Conservation (phyloP, 257 asterid species). For the Nicotiana noctiflora region DNA sequence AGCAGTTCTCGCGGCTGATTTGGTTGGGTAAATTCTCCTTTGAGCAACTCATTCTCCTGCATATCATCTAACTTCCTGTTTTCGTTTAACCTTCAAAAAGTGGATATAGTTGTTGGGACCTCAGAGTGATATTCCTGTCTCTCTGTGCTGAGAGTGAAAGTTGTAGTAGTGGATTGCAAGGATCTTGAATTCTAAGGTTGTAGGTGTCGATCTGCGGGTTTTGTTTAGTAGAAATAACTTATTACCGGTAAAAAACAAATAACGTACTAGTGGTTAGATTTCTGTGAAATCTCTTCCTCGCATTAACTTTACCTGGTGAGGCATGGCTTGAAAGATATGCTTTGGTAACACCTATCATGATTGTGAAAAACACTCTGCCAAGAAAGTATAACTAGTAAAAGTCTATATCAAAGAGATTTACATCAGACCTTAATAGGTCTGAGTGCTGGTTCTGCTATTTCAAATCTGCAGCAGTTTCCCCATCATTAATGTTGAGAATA, state of each 20-base stretch:
- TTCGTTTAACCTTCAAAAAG: not conserved
- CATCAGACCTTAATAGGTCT: not conserved
- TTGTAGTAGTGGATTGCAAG: not conserved
- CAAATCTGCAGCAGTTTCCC: not conserved
- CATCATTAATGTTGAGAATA: not conserved
- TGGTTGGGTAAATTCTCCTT: conserved; percentile 65
- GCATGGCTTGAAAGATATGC: not conserved
- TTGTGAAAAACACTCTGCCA: not conserved
- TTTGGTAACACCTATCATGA: not conserved
- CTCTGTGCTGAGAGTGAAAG: not conserved
- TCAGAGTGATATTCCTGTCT: not conserved
- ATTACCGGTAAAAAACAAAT: not conserved
- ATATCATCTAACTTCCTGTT: not conserved
- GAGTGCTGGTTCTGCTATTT: not conserved
- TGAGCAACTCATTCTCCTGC: conserved; percentile 2
- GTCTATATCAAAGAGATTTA: not conserved
- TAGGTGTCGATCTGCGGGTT: not conserved
- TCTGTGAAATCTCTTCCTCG: not conserved
- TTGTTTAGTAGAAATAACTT: not conserved
- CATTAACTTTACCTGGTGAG: not conserved
- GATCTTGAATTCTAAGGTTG: not conserved
- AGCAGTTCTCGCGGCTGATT: conserved; percentile 86
- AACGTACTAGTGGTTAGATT: not conserved
- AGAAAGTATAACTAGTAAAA: not conserved
- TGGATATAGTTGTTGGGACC: not conserved